Base-by-base conservation (phyloP, 345 rosid genomes). In the Rhodamnia rubescens region DNA sequence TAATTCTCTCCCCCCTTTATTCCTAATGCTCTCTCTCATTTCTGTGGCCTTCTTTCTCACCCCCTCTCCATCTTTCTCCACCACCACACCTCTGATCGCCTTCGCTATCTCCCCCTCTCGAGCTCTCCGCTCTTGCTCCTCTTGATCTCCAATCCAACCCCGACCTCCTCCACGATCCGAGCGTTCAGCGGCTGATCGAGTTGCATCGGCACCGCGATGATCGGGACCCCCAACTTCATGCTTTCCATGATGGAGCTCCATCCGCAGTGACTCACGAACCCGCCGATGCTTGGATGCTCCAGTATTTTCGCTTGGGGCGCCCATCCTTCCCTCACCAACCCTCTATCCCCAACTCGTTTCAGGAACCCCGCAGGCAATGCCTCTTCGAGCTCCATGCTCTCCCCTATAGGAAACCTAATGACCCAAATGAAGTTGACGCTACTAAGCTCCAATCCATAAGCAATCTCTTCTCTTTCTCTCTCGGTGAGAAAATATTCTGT, bases 181-280 rank as follows among this genome's bases (percentile, higher is more conserved):
- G 88, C 87, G 78, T 87, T 87, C 11, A 69, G 11, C 15, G 88
- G 91, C 84, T 89, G 89, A 47, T 87, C 88, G 42, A 86, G 55
- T 40, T 88, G 87, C 89, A 89, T 85, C 1, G 88, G 88, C 89
- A 89, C 16, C 16, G 89, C 91, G 1, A 89, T 47, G 47, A 89
- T 89, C 53, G 91, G 91, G 14, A 88, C 89, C 32, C 89, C 91
- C 13, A 12, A 32, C 49, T 55, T 83, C 81, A 89, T 85, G 82
- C 91, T 83, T 80, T 89, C 91, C 87, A 89, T 74, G 32, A 86
- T 80, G 24, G 91, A 88, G 57, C 87, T 83, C 88, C 91, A 89
- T 53, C 91, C 91, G 36, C 91, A 89, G 40, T 89, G 91, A 40
- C 86, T 86, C 88, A 88, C 83, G 36, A 89, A 89, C 83, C 91